Base-by-base conservation (phyloP, 2,329 filamentous ascomycete species). In the Diaporthe destruens region DNA sequence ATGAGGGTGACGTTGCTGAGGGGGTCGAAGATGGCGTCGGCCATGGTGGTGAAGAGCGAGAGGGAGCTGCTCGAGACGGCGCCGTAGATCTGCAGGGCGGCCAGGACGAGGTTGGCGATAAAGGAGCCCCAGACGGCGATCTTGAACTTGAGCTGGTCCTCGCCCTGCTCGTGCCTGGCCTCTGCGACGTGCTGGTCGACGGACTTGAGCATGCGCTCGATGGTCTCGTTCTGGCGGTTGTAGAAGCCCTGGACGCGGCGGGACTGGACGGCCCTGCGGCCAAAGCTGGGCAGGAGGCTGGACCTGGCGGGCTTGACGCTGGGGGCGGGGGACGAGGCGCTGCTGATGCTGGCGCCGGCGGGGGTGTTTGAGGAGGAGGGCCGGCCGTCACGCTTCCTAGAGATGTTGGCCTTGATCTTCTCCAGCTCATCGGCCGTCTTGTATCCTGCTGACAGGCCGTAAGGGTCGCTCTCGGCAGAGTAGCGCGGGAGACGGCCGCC, bases 1-100 rank as follows among this genome's bases (percentile, higher is more conserved):
- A 98, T 94, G 18, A 98, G 87, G 0, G 94, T 96, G 68, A 98
- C 81, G 79, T 98, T 98, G 79, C 93, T 96, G 78, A 97, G 80
- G 11, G 95, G 96, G 80, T 98, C 96, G 83, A 98, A 98, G 76
- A 98, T 87, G 67, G 95, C 91, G 82, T 99, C 96, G 20, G 95
- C 96, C 93, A 97, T 97, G 75, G 96, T 99, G 20, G 96, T 98
- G 85, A 98, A 98, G 59, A 99, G 90, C 6, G 96, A 98, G 47
- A 98, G 88, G n/a, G 95, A 98, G 59, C 93, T 91, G 0, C 95
- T 98, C 0, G 93, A 90, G 57, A 94, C 89, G 74, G 96, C 96
- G 55, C 92, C 96, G 80, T 97, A 99, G 49, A 98, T 85, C 82
- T 99, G 96, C 23, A 99, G 87, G 5, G 87, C 87, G 0, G 95